Evolutionary conservation across 768 basidiomycete species (phyloP).

Genomic region (Calocybe cyanea): DNA sequence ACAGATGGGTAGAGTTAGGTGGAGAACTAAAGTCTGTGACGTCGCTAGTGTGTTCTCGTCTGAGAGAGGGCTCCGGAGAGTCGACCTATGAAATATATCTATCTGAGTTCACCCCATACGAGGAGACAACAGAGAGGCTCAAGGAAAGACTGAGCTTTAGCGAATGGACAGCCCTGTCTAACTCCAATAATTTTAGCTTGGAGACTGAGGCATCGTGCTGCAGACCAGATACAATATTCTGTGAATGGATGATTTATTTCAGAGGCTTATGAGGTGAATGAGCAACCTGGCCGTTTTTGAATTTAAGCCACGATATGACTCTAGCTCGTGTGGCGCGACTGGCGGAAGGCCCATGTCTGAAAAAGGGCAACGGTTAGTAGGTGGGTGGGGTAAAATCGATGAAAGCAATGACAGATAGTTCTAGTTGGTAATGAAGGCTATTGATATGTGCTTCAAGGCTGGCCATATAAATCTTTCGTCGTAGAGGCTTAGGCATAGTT

Average conservation of each 20-base stretch:
- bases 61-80: no score
- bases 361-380: not conserved
- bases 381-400: not conserved
- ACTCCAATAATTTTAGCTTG: conserved; percentile 62
- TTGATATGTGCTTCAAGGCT: conserved; percentile 75
- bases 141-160: no score
- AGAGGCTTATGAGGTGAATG: not conserved
- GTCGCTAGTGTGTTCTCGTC: no score
- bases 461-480: conserved; percentile 68
- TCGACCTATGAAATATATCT: no score
- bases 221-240: conserved; percentile 75
- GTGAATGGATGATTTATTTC: not conserved
- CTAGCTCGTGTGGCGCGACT: conserved; percentile 51
- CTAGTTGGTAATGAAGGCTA: conserved; percentile 55
- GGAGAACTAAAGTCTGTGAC: no score
- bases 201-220: conserved; percentile 60
- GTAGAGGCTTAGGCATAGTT: conserved; percentile 60
- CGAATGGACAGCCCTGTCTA: conserved; percentile 60
- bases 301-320: conserved; percentile 67
- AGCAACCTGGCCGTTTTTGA: conserved; percentile 72
- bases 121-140: no score
- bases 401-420: conserved; percentile 26
- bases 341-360: conserved; percentile 50
- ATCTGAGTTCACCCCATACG: no score
- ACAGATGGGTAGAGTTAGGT: no score